Conservation (phyloP, 768 basidiomycete genomes). For the Collybia sp. region DNA sequence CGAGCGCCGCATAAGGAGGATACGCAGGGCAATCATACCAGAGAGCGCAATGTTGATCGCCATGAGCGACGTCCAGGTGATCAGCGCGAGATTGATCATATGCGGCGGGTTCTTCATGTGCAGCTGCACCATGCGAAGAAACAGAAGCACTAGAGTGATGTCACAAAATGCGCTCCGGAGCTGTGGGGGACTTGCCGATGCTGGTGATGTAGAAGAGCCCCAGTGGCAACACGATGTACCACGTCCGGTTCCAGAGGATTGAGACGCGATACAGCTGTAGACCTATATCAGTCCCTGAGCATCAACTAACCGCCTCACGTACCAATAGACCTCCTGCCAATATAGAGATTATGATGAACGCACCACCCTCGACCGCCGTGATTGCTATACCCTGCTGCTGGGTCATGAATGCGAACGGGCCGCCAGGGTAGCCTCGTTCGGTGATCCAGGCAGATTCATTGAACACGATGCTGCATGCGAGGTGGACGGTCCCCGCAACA, state of each 20-base stretch:
- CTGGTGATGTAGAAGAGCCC: constrained; percentile 13
- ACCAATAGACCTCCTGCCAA: constrained; percentile 35
- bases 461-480: constrained; percentile 14
- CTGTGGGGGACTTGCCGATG: constrained; percentile 8
- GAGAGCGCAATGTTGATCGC: constrained; percentile 23
- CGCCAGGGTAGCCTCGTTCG: constrained; percentile 24
- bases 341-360: constrained; percentile 24
- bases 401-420: constrained; percentile 25
- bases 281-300: too few species aligned
- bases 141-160: constrained; percentile 19
- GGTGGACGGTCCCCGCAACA: too few species aligned
- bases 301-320: constrained; percentile 9
- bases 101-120: constrained; percentile 18
- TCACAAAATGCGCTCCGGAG: neutral
- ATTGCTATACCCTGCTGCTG: constrained; percentile 18
- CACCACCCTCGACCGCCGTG: constrained; percentile 14
- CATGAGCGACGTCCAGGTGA: constrained; percentile 28
- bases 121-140: constrained; percentile 24
- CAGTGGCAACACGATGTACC: constrained; percentile 14
- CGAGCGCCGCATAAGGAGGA: constrained; percentile 20
- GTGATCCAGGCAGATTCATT: constrained; percentile 26
- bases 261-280: constrained; percentile 27
- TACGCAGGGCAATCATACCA: constrained; percentile 23
- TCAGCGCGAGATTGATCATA: constrained; percentile 21
- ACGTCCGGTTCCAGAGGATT: constrained; percentile 21